Evolutionary conservation across 805 yeast genomes (phyloP).

Genomic region (Candida peoriensis): DNA sequence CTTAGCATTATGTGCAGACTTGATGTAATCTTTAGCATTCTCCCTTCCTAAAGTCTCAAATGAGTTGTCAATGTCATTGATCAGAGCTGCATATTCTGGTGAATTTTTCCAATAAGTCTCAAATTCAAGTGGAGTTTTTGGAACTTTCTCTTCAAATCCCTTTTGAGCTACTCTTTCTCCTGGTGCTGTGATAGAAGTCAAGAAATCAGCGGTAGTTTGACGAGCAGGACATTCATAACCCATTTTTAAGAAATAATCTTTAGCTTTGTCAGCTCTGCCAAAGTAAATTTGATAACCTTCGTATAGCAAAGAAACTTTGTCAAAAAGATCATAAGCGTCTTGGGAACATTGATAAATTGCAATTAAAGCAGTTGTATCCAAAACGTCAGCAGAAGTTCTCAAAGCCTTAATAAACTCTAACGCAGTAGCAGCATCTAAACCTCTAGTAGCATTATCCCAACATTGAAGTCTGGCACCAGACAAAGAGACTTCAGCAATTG

Average conservation of each 20-base stretch:
- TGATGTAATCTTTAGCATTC: slow-evolving; percentile 35
- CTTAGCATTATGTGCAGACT: slow-evolving; percentile 44
- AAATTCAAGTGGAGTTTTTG: slow-evolving; percentile 60
- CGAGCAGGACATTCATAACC: slow-evolving; percentile 61
- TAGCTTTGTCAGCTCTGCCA: slow-evolving; percentile 53
- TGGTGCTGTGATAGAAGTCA: slow-evolving; percentile 68
- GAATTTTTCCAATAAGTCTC: slow-evolving; percentile 53
- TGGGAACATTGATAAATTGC: slow-evolving; percentile 71
- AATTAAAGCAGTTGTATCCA: slow-evolving; percentile 49
- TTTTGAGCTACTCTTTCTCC: slow-evolving; percentile 44
- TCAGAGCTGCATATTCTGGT: slow-evolving; percentile 34
- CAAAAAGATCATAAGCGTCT: slow-evolving; percentile 58
- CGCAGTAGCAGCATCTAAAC: slow-evolving; percentile 56
- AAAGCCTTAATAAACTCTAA: slow-evolving; percentile 47
- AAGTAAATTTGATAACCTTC: slow-evolving; percentile 59
- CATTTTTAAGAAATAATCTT: slow-evolving; percentile 54
- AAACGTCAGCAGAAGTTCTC: slow-evolving; percentile 42
- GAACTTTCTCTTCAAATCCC: slow-evolving; percentile 50
- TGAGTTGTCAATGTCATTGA: slow-evolving; percentile 34
- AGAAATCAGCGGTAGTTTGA: slow-evolving; percentile 67
- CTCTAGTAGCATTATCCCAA: slow-evolving; percentile 57
- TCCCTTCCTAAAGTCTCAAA: slow-evolving; percentile 3
- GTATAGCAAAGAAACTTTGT: slow-evolving; percentile 56
- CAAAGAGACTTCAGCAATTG: slow-evolving; percentile 53
- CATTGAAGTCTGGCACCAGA: slow-evolving; percentile 43